phyloP scores from a whole-genome alignment of 2,329 filamentous ascomycete genomes.

The Pezicula carpinea region DNA sequence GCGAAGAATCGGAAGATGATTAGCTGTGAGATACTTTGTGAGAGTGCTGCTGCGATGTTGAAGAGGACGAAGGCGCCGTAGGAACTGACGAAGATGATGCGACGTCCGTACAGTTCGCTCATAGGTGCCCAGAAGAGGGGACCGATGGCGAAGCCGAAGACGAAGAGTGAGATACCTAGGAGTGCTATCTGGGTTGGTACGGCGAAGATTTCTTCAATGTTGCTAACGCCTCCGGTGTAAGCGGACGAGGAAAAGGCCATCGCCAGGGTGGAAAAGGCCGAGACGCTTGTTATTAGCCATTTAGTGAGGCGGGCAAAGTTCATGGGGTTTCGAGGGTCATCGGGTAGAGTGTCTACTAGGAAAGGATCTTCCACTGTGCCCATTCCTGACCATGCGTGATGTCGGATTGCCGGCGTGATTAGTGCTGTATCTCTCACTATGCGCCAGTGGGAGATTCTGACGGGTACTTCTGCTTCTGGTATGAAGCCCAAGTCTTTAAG shows the following conservation, averaged over 20 bases:
- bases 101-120: conserved; percentile 51
- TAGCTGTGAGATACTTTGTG: conserved; percentile 51
- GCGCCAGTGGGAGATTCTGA: neutral
- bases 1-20: conserved; percentile 62
- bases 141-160: conserved; percentile 36
- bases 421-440: neutral
- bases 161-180: conserved; percentile 36
- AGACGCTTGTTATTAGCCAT: conserved; percentile 44
- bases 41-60: conserved; percentile 51
- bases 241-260: conserved; percentile 25
- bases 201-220: conserved; percentile 38
- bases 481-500: no score
- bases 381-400: conserved; percentile 36
- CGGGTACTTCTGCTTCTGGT: neutral
- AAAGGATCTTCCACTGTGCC: conserved; percentile 53
- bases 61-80: conserved; percentile 56
- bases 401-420: conserved; percentile 28
- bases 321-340: conserved; percentile 52
- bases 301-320: conserved; percentile 38
- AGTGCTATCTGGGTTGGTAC: conserved; percentile 30
- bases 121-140: conserved; percentile 33
- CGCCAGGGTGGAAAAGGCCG: conserved; percentile 33
- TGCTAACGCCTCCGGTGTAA: conserved; percentile 34
- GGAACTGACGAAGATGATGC: conserved; percentile 51
- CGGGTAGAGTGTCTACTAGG: conserved; percentile 44